These are phyloP conservation scores for Fusarium buxicola DNA, from an alignment of 2,329 filamentous ascomycete genomes.

Conservation along the genomic window DNA sequence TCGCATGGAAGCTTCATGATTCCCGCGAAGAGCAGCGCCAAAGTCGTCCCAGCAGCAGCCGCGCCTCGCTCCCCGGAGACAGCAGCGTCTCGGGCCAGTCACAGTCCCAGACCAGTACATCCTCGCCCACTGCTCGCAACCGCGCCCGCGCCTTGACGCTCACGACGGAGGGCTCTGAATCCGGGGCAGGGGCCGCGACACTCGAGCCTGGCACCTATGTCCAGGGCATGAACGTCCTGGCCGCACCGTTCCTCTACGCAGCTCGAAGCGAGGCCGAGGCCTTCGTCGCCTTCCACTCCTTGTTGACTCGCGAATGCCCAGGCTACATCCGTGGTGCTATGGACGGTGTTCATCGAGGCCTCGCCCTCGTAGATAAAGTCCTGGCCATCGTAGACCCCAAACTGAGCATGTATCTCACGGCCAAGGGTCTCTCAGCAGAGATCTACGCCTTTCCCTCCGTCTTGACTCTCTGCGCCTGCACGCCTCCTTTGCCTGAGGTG, in stretches of 20 bases:
- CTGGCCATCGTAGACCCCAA: constrained; percentile 92
- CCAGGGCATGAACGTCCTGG: constrained; percentile 98
- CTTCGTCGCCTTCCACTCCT: constrained; percentile 88
- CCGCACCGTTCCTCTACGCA: constrained; percentile 94
- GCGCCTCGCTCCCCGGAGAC: constrained; percentile 50
- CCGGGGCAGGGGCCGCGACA: constrained; percentile 61
- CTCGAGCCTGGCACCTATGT: constrained; percentile 88
- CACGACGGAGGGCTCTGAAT: constrained; percentile 73
- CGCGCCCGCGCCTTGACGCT: constrained; percentile 69
- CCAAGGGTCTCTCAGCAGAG: constrained; percentile 89
- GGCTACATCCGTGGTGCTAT: constrained; percentile 96
- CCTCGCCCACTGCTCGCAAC: constrained; percentile 60
- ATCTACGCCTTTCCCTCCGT: constrained; percentile 98
- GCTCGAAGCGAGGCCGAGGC: constrained; percentile 95
- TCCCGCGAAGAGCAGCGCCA: constrained; percentile 65
- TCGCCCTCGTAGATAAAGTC: constrained; percentile 92
- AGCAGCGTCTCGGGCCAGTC: constrained; percentile 50
- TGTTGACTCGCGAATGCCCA: constrained; percentile 88
- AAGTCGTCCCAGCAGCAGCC: constrained; percentile 54
- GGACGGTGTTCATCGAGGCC: constrained; percentile 94
- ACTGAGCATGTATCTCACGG: constrained; percentile 83
- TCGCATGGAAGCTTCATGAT: constrained; percentile 94
- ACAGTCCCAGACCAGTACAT: constrained; percentile 54
- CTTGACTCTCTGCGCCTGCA: constrained; percentile 93
- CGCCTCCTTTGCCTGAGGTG: constrained; percentile 93